Conservation (phyloP, 768 basidiomycete genomes). For the Phlebiopsis gigantea region DNA sequence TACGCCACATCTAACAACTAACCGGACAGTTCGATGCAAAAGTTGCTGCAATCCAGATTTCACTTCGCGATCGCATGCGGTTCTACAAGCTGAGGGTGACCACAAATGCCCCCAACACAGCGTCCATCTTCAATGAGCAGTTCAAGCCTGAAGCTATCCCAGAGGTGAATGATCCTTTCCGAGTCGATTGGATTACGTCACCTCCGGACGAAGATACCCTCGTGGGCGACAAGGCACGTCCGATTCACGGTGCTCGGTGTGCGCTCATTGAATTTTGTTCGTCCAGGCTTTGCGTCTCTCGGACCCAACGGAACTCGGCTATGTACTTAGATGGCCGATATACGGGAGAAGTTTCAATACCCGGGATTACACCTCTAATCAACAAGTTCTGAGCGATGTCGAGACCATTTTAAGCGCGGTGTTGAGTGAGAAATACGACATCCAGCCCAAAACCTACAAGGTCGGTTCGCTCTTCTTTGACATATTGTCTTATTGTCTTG, state of each 20-base stretch:
- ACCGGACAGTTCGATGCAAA: conserved; percentile 69
- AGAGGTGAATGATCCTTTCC: conserved; percentile 78
- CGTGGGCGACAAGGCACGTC: conserved; percentile 64
- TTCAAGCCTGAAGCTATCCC: conserved; percentile 84
- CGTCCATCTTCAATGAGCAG: conserved; percentile 74
- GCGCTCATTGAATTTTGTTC: neutral
- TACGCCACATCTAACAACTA: neutral
- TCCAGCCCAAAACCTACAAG: conserved; percentile 52
- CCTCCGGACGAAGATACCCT: conserved; percentile 45
- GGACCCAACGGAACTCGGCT: conserved; percentile 63
- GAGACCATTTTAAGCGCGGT: conserved; percentile 60
- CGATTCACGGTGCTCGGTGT: neutral
- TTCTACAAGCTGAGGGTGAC: conserved; percentile 81
- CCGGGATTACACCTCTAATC: conserved; percentile 65
- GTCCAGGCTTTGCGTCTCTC: conserved; percentile 65
- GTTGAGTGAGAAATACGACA: conserved; percentile 55
- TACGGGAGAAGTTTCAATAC: conserved; percentile 79
- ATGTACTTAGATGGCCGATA: conserved; percentile 78
- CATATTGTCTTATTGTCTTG: neutral
- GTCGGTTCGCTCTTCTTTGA: conserved; percentile 31
- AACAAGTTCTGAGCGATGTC: conserved; percentile 72
- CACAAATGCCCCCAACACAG: conserved; percentile 63
- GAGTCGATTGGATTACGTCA: conserved; percentile 77
- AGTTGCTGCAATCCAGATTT: conserved; percentile 62
- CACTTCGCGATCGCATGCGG: conserved; percentile 77